phyloP scores from a whole-genome alignment of 2,329 filamentous ascomycete species.

The Pseudogymnoascus sp. region DNA sequence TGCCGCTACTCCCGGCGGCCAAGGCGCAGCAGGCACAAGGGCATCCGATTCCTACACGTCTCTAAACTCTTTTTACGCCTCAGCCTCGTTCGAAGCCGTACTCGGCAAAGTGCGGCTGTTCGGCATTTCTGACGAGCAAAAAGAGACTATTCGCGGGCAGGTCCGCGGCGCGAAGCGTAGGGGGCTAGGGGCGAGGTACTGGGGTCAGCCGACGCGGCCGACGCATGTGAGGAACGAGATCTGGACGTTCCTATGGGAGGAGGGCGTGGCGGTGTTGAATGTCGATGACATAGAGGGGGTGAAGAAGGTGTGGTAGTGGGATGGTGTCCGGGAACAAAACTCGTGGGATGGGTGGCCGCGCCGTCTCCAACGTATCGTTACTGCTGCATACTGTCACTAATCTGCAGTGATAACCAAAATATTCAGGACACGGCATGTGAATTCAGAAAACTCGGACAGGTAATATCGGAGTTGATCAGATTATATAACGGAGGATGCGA shows the following conservation, averaged over 20 bases:
- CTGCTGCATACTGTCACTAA: too few species aligned
- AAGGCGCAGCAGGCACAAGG: conserved; percentile 35
- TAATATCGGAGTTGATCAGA: too few species aligned
- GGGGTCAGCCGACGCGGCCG: conserved; percentile 52
- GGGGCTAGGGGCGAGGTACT: conserved; percentile 50
- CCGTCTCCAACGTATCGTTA: too few species aligned
- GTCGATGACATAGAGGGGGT: conserved; percentile 40
- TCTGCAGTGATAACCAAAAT: too few species aligned
- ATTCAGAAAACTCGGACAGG: too few species aligned
- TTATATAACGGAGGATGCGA: too few species aligned
- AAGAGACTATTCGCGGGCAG: conserved; percentile 36
- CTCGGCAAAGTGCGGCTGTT: conserved; percentile 41
- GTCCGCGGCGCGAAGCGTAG: conserved; percentile 39
- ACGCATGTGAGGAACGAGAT: conserved; percentile 43
- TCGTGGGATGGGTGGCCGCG: too few species aligned
- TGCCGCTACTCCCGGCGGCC: conserved; percentile 22
- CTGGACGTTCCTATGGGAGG: conserved; percentile 46
- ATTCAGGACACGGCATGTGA: too few species aligned
- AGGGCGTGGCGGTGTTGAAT: conserved; percentile 52
- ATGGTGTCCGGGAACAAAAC: too few species aligned
- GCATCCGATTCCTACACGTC: conserved; percentile 34
- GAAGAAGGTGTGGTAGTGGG: neutral
- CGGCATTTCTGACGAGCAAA: conserved; percentile 38
- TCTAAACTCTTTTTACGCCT: conserved; percentile 59
- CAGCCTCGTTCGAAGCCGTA: conserved; percentile 43